Conservation (phyloP, 768 basidiomycete genomes). For the Neoboletus subvelutipes region DNA sequence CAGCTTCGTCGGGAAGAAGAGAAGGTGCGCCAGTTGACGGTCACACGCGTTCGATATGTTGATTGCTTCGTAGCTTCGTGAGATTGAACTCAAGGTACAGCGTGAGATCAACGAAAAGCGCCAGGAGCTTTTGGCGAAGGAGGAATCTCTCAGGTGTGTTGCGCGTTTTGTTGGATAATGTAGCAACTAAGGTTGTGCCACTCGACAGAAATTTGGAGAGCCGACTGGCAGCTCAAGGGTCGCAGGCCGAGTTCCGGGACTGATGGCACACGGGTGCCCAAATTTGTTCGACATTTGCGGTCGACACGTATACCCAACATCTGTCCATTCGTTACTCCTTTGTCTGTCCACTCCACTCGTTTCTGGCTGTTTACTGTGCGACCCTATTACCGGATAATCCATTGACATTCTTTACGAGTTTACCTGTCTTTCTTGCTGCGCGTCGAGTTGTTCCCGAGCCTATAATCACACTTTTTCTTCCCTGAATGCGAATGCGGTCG, state of each 20-base stretch:
- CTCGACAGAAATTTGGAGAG: constrained; percentile 77
- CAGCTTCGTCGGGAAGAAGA: constrained; percentile 96
- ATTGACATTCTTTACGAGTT: constrained; percentile 36
- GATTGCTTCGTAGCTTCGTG: constrained; percentile 64
- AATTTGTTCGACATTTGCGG: constrained; percentile 25
- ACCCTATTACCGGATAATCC: constrained; percentile 38
- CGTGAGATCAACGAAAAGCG: constrained; percentile 97
- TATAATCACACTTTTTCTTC: constrained; percentile 20
- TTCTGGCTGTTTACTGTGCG: constrained; percentile 35
- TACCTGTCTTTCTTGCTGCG: constrained; percentile 31
- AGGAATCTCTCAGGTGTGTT: constrained; percentile 82
- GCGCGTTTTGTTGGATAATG: neutral
- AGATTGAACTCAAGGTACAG: constrained; percentile 97
- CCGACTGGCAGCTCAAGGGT: constrained; percentile 86
- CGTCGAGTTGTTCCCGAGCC: constrained; percentile 18
- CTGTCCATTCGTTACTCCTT: constrained; percentile 36
- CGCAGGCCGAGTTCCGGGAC: constrained; percentile 75
- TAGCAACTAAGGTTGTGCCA: neutral
- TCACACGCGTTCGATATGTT: constrained; percentile 7
- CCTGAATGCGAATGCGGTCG: constrained; percentile 6
- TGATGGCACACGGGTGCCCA: constrained; percentile 36
- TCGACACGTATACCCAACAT: constrained; percentile 36
- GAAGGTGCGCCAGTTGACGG: constrained; percentile 52
- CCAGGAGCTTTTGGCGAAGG: constrained; percentile 94
- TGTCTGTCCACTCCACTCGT: constrained; percentile 36